Evolutionary conservation across 1,284 basidiomycete species (phyloP), one percentile per base, ranked within the genome.

Genomic region (Dichomitus squalens): DNA sequence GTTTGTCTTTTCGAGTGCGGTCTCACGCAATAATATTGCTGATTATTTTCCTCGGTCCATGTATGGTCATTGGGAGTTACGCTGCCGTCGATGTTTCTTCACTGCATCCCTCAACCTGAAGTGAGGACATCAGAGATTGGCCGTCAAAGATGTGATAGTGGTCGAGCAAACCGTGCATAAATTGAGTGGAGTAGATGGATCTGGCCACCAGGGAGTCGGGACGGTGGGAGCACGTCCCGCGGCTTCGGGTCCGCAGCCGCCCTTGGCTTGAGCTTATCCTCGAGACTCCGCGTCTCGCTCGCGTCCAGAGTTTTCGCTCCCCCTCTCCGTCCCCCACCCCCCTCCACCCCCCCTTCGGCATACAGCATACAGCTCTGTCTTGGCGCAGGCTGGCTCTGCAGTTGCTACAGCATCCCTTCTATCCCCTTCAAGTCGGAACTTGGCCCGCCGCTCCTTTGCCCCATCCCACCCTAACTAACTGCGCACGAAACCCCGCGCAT

Each of bases 301-400:
- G 44, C 49, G 60, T 50, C 55, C 36, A 46, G 49, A 38, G 40
- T 40, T 27, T 51, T 49, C 43, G 38, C 33, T 34, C 38, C 46
- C 54, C 55, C 33, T 39, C 44, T 39, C 47, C 44, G n/a, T 34
- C 35, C 53, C 18, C n/a, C 36, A 12, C 40, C 41, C 27, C 36
- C 38, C n/a, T 14, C 51, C 49, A 57, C 51, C 49, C 39, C 49
- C 39, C 29, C 27, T 49, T 49, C 54, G 34, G 8, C 34, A 49
- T 31, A 52, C 57, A 44, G 38, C 57, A n/a, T n/a, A 55, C 58
- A 58, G 61, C 56, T 48, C 61, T 58, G 58, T 57, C 43, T 55
- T 29, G 23, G 50, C 57, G 59, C 59, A 59, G 62, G 55, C 62
- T 57, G 57, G 62, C 59, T 59, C 57, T 64, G 62, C 62, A 56